Evolutionary conservation across 2,329 filamentous ascomycete species (phyloP).

Genomic region (Leptographium wingfieldii): DNA sequence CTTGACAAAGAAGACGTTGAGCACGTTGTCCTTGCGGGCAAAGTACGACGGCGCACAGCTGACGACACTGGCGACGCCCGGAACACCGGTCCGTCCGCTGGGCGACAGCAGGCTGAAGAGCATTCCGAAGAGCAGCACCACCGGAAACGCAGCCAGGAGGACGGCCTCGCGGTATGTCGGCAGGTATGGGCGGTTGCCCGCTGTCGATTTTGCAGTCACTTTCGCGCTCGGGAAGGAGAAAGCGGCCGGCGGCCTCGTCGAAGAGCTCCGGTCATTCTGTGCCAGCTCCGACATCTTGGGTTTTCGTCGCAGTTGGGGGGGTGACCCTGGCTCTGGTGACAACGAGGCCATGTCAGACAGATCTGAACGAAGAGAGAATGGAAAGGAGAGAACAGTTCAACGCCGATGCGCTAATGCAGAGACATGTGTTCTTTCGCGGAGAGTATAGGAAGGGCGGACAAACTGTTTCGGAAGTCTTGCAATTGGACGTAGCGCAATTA

Average conservation of each 20-base stretch:
- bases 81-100: slow-evolving; percentile 48
- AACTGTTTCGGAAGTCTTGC: not conserved
- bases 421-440: not conserved
- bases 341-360: slow-evolving; percentile 1
- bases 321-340: slow-evolving; percentile 1
- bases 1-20: slow-evolving; percentile 93
- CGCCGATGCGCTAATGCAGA: not conserved
- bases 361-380: not conserved
- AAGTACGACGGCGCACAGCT: slow-evolving; percentile 64
- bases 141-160: slow-evolving; percentile 60
- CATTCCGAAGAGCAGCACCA: slow-evolving; percentile 67
- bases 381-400: not conserved
- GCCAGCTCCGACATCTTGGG: slow-evolving; percentile 5
- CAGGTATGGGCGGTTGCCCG: slow-evolving; percentile 44
- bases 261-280: not conserved
- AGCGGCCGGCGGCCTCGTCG: not conserved
- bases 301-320: slow-evolving; percentile 4
- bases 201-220: no score
- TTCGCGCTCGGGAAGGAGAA: not conserved
- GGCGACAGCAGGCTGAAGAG: slow-evolving; percentile 71
- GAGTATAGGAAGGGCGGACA: not conserved
- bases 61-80: slow-evolving; percentile 45
- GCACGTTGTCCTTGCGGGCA: slow-evolving; percentile 80
- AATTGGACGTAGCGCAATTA: not conserved
- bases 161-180: slow-evolving; percentile 56